Conservation (phyloP, 2,329 filamentous ascomycete species). For the Ceratocystis destructans region DNA sequence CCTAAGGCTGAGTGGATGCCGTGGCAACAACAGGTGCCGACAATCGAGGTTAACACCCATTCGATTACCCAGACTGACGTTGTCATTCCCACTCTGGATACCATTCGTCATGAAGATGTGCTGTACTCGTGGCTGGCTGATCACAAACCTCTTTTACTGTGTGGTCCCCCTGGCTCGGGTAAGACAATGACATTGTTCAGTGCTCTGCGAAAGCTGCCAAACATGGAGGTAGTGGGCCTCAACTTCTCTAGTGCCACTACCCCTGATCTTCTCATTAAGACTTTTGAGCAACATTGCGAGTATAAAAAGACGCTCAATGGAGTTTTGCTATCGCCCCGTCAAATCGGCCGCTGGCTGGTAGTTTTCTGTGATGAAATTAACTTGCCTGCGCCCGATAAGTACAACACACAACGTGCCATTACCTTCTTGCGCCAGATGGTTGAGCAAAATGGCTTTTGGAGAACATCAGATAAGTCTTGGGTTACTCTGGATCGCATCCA, state of each 20-base stretch:
- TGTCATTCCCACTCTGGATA: constrained; percentile 94
- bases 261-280: constrained; percentile 94
- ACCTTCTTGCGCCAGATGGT: constrained; percentile 95
- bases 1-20: constrained; percentile 79
- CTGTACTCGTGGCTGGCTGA: constrained; percentile 98
- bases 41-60: constrained; percentile 94
- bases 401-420: constrained; percentile 92
- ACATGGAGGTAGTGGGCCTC: constrained; percentile 97
- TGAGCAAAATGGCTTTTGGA: constrained; percentile 98
- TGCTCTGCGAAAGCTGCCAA: constrained; percentile 86
- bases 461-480: constrained; percentile 94
- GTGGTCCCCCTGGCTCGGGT: constrained; percentile 92
- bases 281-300: constrained; percentile 98
- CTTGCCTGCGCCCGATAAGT: constrained; percentile 90
- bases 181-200: constrained; percentile 99
- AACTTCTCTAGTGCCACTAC: constrained; percentile 99
- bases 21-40: constrained; percentile 91
- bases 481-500: constrained; percentile 95
- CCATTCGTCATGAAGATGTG: constrained; percentile 95
- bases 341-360: constrained; percentile 95
- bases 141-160: constrained; percentile 91
- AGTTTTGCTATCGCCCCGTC: constrained; percentile 85
- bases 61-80: constrained; percentile 96
- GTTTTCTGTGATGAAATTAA: constrained; percentile 99
- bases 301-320: constrained; percentile 98